These are phyloP conservation scores for Colletotrichum incanum DNA, from an alignment of 2,329 filamentous ascomycete genomes.

Conservation along the genomic window DNA sequence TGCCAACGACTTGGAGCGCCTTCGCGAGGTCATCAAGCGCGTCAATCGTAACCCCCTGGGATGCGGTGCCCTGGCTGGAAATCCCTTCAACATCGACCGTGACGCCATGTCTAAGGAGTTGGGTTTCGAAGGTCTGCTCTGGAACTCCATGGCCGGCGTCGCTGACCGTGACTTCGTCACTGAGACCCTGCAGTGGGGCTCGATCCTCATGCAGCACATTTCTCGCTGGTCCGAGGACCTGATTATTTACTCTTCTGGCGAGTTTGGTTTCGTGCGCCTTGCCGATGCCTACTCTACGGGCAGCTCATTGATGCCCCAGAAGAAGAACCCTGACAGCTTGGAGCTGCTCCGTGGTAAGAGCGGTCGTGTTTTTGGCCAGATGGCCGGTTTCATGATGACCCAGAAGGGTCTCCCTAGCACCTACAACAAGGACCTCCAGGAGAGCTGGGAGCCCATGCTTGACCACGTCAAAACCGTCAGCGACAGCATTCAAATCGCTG, in stretches of 20 bases:
- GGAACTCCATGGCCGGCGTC: constrained; percentile 84
- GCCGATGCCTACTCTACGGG: constrained; percentile 87
- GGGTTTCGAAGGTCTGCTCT: constrained; percentile 81
- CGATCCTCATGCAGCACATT: constrained; percentile 85
- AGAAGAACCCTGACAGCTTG: too few relatives aligned
- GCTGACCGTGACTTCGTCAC: constrained; percentile 87
- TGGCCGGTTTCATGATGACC: constrained; percentile 85
- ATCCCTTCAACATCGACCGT: too few relatives aligned
- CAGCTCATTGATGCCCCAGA: constrained; percentile 82
- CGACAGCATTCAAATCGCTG: constrained; percentile 87
- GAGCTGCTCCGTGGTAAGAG: too few relatives aligned
- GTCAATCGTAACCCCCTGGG: constrained; percentile 79
- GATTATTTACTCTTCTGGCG: constrained; percentile 83
- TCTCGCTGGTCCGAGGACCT: too few relatives aligned
- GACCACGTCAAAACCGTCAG: constrained; percentile 86
- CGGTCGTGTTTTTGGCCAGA: constrained; percentile 68
- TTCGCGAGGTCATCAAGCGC: constrained; percentile 80
- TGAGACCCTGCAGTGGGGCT: constrained; percentile 86
- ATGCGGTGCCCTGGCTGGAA: too few relatives aligned
- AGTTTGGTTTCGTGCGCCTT: constrained; percentile 83
- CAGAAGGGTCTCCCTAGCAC: constrained; percentile 81
- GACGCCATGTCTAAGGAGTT: constrained; percentile 82
- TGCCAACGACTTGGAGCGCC: constrained; percentile 80
- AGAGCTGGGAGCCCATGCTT: constrained; percentile 88
- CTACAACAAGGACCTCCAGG: constrained; percentile 95